Base-by-base conservation (phyloP, 805 yeast genomes). In the Pichia heedii region DNA sequence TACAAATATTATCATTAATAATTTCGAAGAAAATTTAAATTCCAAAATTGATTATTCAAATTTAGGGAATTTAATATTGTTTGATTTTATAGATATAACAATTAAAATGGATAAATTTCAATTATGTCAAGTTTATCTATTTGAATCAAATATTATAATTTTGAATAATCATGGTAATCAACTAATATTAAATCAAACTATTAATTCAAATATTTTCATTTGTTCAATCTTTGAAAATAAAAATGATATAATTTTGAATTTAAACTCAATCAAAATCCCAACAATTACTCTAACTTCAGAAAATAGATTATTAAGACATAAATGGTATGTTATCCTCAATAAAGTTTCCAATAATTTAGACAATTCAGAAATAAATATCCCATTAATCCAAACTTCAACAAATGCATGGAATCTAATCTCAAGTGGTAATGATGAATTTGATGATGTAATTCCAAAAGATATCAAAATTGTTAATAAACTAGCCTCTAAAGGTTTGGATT, bases 351-450 rank as follows among this genome's bases (percentile, higher is more conserved):
- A 41, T 10, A 41, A 43, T 20, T 22, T 39, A 4, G 6, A 21
- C 3, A 16, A 45, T 13, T 33, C 39, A 18, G 37, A 45, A 21
- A 24, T 24, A 24, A 19, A 34, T 2, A 40, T 63, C 8, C 66
- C 73, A 5, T 49, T 75, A 22, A 62, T 64, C 27, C 77, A 75
- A 51, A 56, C 76, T 47, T 71, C 82, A 1, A 64, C 71, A 1
- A 77, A 70, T 48, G 70, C 71, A 1, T 73, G 82, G 78, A 55
- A 54, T 10, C 49, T 71, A 10, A 52, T 74, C 8, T 56, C 65
- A 9, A 21, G 12, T 40, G 22, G 22, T 24, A 58, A 54, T 10
- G 44, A 36, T 29, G 29, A 33, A 18, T 55, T 58, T 36, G 40
- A 53, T 13, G 43, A 53, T 13, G 46, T 62, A 15, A 51, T 72